Conservation (phyloP, 495 filamentous ascomycete genomes). For the Aspergillus diversus region DNA sequence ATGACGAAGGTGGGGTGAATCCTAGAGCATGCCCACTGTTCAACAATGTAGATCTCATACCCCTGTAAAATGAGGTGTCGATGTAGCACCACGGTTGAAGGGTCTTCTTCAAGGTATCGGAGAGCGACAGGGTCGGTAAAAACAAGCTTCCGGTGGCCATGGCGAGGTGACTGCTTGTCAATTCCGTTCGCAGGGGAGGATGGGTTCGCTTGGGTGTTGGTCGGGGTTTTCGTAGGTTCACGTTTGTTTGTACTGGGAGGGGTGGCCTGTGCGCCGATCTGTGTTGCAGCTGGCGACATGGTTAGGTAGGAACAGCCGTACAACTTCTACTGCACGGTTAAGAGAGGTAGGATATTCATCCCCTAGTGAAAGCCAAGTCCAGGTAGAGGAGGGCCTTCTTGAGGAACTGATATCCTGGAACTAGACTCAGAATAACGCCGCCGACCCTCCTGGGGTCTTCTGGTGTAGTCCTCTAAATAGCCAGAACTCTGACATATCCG, state of each 20-base stretch:
- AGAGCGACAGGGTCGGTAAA: conserved; percentile 77
- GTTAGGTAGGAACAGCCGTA: conserved; percentile 8
- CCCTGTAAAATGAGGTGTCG: conserved; percentile 70
- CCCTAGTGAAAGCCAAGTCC: neutral
- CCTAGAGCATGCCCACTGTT: conserved; percentile 97
- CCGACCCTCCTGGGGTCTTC: conserved; percentile 36
- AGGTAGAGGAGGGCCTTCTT: neutral
- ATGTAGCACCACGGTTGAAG: conserved; percentile 73
- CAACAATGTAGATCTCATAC: conserved; percentile 93
- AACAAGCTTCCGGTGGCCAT: conserved; percentile 58
- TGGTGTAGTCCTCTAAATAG: conserved; percentile 26
- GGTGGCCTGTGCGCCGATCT: conserved; percentile 28
- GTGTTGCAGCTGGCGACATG: conserved; percentile 29
- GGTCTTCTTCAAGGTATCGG: conserved; percentile 87
- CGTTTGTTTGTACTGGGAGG: conserved; percentile 21
- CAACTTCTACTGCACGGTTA: conserved; percentile 10
- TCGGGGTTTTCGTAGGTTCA: conserved; percentile 30
- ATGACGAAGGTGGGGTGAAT: conserved; percentile 90
- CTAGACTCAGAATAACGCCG: conserved; percentile 28
- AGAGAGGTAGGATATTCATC: conserved; percentile 19
- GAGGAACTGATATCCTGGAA: conserved; percentile 6
- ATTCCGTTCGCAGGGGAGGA: conserved; percentile 23
- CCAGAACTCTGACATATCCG: conserved; percentile 33
- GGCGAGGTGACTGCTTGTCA: conserved; percentile 26
- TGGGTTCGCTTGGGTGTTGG: conserved; percentile 32